Evolutionary conservation across 2,329 filamentous ascomycete species (phyloP).

Genomic region (Arthroderma sp.): DNA sequence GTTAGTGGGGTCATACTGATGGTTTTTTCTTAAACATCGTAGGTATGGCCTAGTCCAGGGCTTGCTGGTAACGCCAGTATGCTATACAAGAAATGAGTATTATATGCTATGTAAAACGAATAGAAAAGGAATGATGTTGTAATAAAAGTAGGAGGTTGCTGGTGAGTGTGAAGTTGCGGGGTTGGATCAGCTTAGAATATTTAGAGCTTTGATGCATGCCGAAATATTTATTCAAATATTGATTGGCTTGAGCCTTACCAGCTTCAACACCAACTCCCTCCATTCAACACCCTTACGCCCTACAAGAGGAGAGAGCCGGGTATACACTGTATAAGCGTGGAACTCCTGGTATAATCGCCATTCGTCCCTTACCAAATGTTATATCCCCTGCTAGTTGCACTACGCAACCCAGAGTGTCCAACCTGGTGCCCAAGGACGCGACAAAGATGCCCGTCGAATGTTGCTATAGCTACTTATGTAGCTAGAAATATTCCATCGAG

Average conservation of each 20-base stretch:
- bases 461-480: neutral
- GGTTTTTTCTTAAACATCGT: conserved; percentile 55
- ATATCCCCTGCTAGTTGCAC: neutral
- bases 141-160: neutral
- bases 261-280: neutral
- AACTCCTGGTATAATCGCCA: neutral
- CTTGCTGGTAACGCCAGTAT: neutral
- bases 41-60: neutral
- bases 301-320: neutral
- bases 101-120: neutral
- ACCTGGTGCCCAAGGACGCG: neutral
- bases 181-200: neutral
- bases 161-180: neutral
- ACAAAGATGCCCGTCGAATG: neutral
- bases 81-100: neutral
- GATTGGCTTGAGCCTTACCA: neutral
- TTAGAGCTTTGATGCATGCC: neutral
- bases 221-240: neutral
- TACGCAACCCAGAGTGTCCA: neutral
- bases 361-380: neutral
- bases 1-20: conserved; percentile 31
- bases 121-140: neutral
- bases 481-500: neutral
- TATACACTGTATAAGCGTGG: neutral
- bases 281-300: neutral